Evolutionary conservation across 2,329 filamentous ascomycete species (phyloP).

Genomic region (Pseudogymnoascus sp.): DNA sequence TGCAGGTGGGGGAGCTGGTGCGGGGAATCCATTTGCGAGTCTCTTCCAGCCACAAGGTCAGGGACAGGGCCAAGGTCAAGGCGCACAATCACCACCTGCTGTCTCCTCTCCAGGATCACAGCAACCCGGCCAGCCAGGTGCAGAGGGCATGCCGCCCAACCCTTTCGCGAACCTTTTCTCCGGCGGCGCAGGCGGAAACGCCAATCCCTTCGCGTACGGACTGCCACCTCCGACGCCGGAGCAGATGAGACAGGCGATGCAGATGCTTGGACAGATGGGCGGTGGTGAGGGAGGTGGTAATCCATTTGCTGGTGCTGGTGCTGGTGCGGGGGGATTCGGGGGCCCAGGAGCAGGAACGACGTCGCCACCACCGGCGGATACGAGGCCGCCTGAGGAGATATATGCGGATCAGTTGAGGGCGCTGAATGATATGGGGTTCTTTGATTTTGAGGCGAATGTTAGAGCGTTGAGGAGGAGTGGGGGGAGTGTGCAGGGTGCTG

Average conservation of each 20-base stretch:
- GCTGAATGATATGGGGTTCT: conserved; percentile 98
- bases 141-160: conserved; percentile 39
- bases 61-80: conserved; percentile 22
- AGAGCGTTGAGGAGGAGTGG: conserved; percentile 80
- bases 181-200: conserved; percentile 24
- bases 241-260: conserved; percentile 47
- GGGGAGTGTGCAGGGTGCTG: conserved; percentile 87
- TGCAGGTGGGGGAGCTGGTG: conserved; percentile 27
- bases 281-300: conserved; percentile 24
- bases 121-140: conserved; percentile 20
- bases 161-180: conserved; percentile 62
- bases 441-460: conserved; percentile 90
- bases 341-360: conserved; percentile 33
- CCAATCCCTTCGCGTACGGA: conserved; percentile 36
- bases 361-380: conserved; percentile 56
- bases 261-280: conserved; percentile 30
- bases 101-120: conserved; percentile 24
- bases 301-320: conserved; percentile 33
- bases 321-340: conserved; percentile 20
- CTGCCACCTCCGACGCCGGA: conserved; percentile 48
- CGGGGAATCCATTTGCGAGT: conserved; percentile 54
- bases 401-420: conserved; percentile 87
- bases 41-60: conserved; percentile 40
- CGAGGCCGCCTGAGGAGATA: conserved; percentile 82
- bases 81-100: conserved; percentile 16